Evolutionary conservation across 108 stramenopile genomes (phyloP), one percentile per base, ranked within the genome.

Genomic region (Nitzschia putrida): DNA sequence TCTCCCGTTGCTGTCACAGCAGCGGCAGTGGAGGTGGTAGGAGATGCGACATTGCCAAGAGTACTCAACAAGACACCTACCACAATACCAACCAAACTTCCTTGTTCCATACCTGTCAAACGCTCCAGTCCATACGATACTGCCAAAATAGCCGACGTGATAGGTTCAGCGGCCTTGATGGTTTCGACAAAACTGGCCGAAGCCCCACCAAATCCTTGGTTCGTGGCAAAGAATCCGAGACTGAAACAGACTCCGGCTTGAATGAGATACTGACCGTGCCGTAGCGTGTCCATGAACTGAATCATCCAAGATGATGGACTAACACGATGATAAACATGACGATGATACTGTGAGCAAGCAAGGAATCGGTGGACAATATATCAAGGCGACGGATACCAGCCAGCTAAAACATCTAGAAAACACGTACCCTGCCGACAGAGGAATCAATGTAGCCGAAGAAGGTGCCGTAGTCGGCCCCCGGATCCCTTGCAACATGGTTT

Each of bases 101-200:
- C 8, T 11, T 79, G 39, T 81, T 93, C 92, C 37, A 66, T 38
- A 10, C 26, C 26, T 13, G 74, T 76, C 60, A 89, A 69, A 3
- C 25, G 53, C 71, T 93, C 92, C 34, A 93, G 77, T 0, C 88
- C 88, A 84, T 84, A 88, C 2, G 56, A 34, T 0, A 88, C 88
- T 11, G 89, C 89, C 11, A 85, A 66, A 8, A 76, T 56, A 14
- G 92, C 92, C 25, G 79, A 81, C 6, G 92, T 89, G 21, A 93
- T 84, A 0, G 92, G 92, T 72, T 93, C 92, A 0, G 92, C 85
- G 14, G 92, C 92, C 68, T 93, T 93, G 77, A 93, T 66, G 44
- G 92, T 93, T 77, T 93, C 92, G 21, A 93, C 92, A 65, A 90
- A 91, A 41, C 85, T 73, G 1, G 89, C 85, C 20, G 88, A 82